These are phyloP conservation scores for Argentina anserina DNA, from an alignment of 306 rosid species.

Conservation along the genomic window DNA sequence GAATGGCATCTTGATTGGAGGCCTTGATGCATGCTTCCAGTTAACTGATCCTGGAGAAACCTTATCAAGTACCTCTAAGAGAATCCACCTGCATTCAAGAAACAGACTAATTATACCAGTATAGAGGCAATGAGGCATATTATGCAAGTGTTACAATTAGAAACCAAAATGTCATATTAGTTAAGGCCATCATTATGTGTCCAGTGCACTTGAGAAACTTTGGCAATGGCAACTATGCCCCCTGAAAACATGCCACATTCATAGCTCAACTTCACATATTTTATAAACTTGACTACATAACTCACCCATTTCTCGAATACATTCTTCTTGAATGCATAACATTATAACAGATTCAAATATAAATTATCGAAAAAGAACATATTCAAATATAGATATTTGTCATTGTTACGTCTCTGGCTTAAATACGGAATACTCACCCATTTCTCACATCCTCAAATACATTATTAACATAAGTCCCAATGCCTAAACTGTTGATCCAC, in stretches of 20 bases:
- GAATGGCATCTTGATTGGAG: slow-evolving; percentile 97
- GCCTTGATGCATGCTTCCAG: slow-evolving; percentile 93
- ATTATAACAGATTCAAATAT: slow-evolving; percentile 5
- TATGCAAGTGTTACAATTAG: not conserved
- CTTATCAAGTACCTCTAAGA: slow-evolving; percentile 86
- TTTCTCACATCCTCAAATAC: slow-evolving; percentile 94
- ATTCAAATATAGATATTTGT: slow-evolving; percentile 6
- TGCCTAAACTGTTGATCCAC: slow-evolving; percentile 96
- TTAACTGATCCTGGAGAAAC: slow-evolving; percentile 77
- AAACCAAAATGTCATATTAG: not conserved
- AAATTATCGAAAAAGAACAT: too few species aligned
- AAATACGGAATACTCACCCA: slow-evolving; percentile 51
- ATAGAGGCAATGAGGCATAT: slow-evolving; percentile 11
- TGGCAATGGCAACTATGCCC: not conserved
- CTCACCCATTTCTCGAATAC: not conserved
- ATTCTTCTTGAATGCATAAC: not conserved
- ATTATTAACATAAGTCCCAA: slow-evolving; percentile 59
- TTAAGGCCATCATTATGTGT: not conserved
- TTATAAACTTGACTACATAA: not conserved
- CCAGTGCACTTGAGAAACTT: not conserved
- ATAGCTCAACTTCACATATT: not conserved
- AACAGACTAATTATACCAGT: slow-evolving; percentile 16
- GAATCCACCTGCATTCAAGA: slow-evolving; percentile 64
- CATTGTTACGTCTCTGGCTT: slow-evolving; percentile 9
- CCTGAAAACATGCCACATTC: not conserved